Percentiles rank a stretch among this genome's conserved stretches.
Conservation (phyloP, 2,329 filamentous ascomycete species). For the Fusarium dlaminii region DNA sequence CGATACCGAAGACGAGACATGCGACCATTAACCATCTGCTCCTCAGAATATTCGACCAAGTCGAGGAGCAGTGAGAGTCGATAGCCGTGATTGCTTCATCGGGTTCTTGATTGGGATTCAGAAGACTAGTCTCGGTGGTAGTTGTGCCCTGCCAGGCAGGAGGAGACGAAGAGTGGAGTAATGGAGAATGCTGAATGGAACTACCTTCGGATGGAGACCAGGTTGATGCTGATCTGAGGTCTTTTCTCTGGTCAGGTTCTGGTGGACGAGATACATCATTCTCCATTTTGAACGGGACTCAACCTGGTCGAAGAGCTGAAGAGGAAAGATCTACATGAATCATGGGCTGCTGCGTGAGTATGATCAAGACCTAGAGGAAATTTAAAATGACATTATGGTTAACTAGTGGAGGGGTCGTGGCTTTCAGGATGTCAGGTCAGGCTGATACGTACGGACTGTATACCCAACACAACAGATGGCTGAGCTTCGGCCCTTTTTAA, state of each 20-base stretch:
- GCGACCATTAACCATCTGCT: constrained; percentile 4
- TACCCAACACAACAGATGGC: neutral
- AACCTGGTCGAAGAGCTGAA: neutral
- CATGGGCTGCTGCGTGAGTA: too few relatives aligned
- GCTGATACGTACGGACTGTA: neutral
- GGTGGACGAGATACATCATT: neutral
- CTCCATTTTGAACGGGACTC: neutral
- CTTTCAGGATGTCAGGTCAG: neutral
- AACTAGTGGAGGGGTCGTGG: neutral
- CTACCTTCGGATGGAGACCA: neutral
- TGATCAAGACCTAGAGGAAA: neutral
- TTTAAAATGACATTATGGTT: neutral
- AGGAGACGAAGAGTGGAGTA: neutral
- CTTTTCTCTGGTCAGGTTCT: neutral
- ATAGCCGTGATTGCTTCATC: accelerated
- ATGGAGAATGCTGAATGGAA: neutral
- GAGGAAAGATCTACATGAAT: neutral
- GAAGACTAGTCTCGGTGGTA: neutral
- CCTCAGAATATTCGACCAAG: neutral
- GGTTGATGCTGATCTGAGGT: neutral
- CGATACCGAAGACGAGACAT: neutral
- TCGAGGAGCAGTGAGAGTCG: accelerated
- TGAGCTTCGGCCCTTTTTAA: neutral
- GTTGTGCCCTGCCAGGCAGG: neutral
- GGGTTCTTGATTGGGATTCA: accelerated